A percentile compares a stretch with the other conserved stretches of the same genome.
These are phyloP conservation scores for Collybia sp. DNA, from an alignment of 768 basidiomycete species.

Conservation along the genomic window DNA sequence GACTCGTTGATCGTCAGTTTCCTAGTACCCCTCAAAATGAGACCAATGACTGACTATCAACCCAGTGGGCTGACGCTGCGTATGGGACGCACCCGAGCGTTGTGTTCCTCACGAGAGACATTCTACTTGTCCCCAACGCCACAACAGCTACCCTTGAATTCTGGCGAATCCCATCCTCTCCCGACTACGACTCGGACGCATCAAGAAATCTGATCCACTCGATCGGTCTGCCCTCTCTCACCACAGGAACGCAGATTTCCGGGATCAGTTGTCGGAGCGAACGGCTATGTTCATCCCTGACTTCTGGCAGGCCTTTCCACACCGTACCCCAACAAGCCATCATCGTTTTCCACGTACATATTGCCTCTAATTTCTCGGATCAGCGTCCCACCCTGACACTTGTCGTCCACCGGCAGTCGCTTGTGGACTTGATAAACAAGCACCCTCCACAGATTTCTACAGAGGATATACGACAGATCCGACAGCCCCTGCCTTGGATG, in stretches of 20 bases:
- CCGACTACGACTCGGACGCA: constrained; percentile 9
- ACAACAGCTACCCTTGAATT: no score
- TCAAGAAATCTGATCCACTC: constrained; percentile 14
- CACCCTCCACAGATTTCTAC: constrained; percentile 6
- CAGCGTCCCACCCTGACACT: no score
- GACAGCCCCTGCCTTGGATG: constrained; percentile 16
- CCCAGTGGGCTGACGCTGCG: no score
- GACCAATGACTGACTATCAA: no score
- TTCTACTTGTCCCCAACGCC: no score
- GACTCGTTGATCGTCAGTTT: no score
- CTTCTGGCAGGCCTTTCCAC: constrained; percentile 17
- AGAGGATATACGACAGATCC: constrained; percentile 1
- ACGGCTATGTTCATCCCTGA: constrained; percentile 11
- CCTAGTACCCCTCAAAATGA: no score
- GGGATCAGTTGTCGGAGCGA: constrained; percentile 33
- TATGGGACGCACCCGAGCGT: constrained; percentile 23
- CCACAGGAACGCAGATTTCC: constrained; percentile 13
- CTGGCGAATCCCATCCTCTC: no score
- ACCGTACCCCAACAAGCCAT: constrained; percentile 20
- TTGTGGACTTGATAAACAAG: no score
- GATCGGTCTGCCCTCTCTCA: constrained; percentile 26
- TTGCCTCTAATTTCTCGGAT: constrained; percentile 6
- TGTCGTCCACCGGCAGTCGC: no score
- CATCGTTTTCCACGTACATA: no score
- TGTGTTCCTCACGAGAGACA: no score